Percentiles rank a stretch among this genome's conserved stretches.
Evolutionary conservation across 495 filamentous ascomycete genomes (phyloP).

Genomic region (Friedmanniomyces simplex): DNA sequence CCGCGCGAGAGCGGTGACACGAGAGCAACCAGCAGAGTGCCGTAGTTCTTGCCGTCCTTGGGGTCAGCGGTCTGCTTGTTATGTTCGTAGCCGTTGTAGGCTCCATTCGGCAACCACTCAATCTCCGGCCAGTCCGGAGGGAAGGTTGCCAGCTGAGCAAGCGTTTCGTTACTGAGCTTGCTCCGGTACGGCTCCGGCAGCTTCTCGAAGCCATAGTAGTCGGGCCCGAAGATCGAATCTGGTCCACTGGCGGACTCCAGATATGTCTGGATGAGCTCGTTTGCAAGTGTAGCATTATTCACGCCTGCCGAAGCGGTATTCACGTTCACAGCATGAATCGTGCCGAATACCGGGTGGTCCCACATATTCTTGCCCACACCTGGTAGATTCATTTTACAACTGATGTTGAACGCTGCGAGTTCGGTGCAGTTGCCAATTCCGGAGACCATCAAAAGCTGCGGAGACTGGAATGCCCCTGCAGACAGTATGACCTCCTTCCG

Average conservation of each 20-base stretch:
- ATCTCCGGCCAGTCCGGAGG: slow-evolving; percentile 50
- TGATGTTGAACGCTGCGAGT: slow-evolving; percentile 15
- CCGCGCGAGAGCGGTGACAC: slow-evolving; percentile 42
- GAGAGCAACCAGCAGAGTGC: slow-evolving; percentile 34
- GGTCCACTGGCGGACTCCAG: neutral
- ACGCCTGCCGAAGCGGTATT: neutral
- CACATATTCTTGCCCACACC: slow-evolving; percentile 28
- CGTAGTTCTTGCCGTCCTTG: slow-evolving; percentile 31
- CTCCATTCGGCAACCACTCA: slow-evolving; percentile 34
- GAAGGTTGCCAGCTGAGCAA: slow-evolving; percentile 31
- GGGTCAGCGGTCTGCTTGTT: slow-evolving; percentile 18
- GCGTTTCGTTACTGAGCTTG: slow-evolving; percentile 13
- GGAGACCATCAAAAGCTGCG: slow-evolving; percentile 24
- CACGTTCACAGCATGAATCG: slow-evolving; percentile 13
- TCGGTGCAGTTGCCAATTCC: slow-evolving; percentile 20
- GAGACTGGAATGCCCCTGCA: slow-evolving; percentile 42
- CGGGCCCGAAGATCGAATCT: slow-evolving; percentile 1
- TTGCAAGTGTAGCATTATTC: neutral
- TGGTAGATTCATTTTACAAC: slow-evolving; percentile 8
- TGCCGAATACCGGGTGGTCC: slow-evolving; percentile 22
- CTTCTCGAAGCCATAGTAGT: slow-evolving; percentile 22
- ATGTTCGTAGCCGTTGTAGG: slow-evolving; percentile 1
- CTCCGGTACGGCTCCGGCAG: slow-evolving; percentile 13
- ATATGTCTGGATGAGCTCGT: neutral
- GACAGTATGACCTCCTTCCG: slow-evolving; percentile 48